These are phyloP conservation scores for Glaciozyma antarctica DNA, from an alignment of 768 basidiomycete species.

Conservation along the genomic window DNA sequence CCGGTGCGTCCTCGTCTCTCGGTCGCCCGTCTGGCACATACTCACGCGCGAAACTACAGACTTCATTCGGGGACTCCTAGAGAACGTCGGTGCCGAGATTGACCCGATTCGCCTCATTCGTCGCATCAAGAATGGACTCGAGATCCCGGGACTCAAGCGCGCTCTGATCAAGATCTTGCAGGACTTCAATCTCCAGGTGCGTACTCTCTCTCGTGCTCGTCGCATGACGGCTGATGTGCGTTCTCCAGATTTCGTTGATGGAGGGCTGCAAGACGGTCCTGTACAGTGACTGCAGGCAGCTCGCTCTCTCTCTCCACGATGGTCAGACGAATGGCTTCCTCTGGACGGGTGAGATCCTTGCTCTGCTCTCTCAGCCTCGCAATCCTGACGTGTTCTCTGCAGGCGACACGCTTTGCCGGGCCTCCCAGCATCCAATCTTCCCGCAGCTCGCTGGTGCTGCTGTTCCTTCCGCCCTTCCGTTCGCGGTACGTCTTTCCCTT, in stretches of 20 bases:
- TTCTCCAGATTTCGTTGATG: conserved; percentile 62
- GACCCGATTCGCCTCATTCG: conserved; percentile 88
- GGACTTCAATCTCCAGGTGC: conserved; percentile 73
- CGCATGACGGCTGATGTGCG: accelerated
- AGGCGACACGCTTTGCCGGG: conserved; percentile 25
- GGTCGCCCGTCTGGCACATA: not conserved
- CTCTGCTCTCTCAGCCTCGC: too few relatives aligned
- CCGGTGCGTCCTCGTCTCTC: conserved; percentile 47
- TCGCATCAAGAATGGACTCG: conserved; percentile 87
- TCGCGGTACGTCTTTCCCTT: conserved; percentile 12
- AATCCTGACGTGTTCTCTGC: not conserved
- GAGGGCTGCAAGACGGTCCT: conserved; percentile 86
- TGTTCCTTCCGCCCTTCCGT: conserved; percentile 14
- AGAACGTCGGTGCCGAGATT: conserved; percentile 88
- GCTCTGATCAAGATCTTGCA: conserved; percentile 94
- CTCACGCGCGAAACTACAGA: conserved; percentile 43
- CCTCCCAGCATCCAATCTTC: conserved; percentile 29
- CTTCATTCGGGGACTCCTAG: conserved; percentile 87
- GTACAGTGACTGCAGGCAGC: conserved; percentile 65
- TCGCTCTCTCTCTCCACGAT: conserved; percentile 58
- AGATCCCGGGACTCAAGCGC: conserved; percentile 88
- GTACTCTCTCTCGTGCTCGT: not conserved
- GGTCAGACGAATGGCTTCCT: conserved; percentile 75
- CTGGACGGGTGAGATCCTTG: conserved; percentile 49
- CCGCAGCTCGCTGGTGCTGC: conserved; percentile 16